Evolutionary conservation across 2,329 filamentous ascomycete genomes (phyloP), one percentile per base, ranked within the genome.

Genomic region (Aspergillus vadensis): DNA sequence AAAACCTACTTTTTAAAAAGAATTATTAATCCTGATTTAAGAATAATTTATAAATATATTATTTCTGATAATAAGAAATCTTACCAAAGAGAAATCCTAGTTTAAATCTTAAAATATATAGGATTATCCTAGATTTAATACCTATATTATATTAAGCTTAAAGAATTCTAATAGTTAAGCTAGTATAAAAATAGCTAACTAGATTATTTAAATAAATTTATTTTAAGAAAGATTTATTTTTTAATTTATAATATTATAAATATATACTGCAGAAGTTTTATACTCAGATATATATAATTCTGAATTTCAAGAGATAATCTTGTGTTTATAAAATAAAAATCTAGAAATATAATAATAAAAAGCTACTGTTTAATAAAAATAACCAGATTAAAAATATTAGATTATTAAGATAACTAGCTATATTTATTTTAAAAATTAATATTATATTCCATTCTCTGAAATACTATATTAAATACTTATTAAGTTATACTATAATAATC

Each of bases 161-260:
- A 25, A 25, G 23, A 25, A 25, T 25, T 5, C 23, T 25, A 25
- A 25, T n/a, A n/a, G n/a, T n/a, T n/a, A n/a, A n/a, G n/a, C n/a
- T n/a, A n/a, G n/a, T n/a, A n/a, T n/a, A n/a, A n/a, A n/a, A n/a
- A n/a, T n/a, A n/a, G n/a, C n/a, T n/a, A n/a, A n/a, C n/a, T n/a
- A n/a, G n/a, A n/a, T n/a, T n/a, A n/a, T n/a, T n/a, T n/a, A n/a
- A n/a, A n/a, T n/a, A n/a, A n/a, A n/a, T n/a, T n/a, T n/a, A n/a
- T n/a, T n/a, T n/a, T n/a, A n/a, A n/a, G n/a, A n/a, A n/a, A n/a
- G n/a, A n/a, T 55, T 39, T 38, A 39, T 43, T 59, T 25, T 55
- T 55, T 50, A 9, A 30, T 30, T 59, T 25, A 23, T 55, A 41
- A 49, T 50, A 52, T 27, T 25, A 14, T 9, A n/a, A n/a, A n/a